Conservation (phyloP, 176 grass and related monocot species). For the Musa itinerans region DNA sequence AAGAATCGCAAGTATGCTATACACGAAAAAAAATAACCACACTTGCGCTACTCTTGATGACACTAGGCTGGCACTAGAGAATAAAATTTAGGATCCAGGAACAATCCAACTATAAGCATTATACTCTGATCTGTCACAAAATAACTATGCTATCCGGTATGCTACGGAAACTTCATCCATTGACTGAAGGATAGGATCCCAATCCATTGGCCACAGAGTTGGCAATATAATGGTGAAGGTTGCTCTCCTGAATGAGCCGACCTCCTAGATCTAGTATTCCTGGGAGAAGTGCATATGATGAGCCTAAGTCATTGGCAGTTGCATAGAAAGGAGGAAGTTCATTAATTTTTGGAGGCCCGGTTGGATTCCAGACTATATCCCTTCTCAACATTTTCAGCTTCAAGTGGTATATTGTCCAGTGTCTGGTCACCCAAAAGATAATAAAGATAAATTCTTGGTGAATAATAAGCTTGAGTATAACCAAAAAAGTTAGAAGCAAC, state of each 20-base stretch:
- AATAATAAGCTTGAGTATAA: slow-evolving; percentile 9
- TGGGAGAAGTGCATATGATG: slow-evolving; percentile 38
- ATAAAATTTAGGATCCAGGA: background rate
- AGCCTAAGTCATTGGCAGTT: slow-evolving; percentile 21
- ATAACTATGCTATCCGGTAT: background rate
- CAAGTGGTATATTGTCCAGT: slow-evolving; percentile 92
- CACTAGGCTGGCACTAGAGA: background rate
- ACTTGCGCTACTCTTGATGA: background rate
- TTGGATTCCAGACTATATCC: slow-evolving; percentile 63
- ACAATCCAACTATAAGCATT: background rate
- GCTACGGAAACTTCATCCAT: background rate
- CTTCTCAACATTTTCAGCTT: slow-evolving; percentile 81
- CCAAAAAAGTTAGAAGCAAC: background rate
- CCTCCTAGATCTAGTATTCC: slow-evolving; percentile 44
- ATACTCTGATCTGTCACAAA: background rate
- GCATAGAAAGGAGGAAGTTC: slow-evolving; percentile 42
- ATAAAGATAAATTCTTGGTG: background rate
- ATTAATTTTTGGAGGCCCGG: slow-evolving; percentile 54
- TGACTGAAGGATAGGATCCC: slow-evolving; percentile 27
- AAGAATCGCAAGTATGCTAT: background rate
- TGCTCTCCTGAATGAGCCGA: slow-evolving; percentile 65
- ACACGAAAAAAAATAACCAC: background rate
- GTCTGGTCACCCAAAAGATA: slow-evolving; percentile 38
- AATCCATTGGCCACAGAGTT: slow-evolving; percentile 48
- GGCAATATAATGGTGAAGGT: slow-evolving; percentile 30